phyloP scores from a whole-genome alignment of 106 monocot species.

The Dendrobium catenatum region DNA sequence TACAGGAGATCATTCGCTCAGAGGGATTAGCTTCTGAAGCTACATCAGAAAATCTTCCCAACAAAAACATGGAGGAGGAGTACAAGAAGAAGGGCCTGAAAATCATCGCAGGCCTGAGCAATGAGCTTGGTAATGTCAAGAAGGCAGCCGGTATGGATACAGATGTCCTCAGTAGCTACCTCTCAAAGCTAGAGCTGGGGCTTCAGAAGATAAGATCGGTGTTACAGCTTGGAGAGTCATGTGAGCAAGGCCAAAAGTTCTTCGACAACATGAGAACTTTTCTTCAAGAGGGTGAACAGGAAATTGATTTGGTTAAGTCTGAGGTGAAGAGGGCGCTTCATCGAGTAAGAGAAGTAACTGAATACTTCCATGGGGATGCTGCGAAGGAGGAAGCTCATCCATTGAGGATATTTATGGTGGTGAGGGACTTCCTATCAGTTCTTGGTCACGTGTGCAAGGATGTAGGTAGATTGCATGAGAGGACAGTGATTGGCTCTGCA shows the following conservation, averaged over 20 bases:
- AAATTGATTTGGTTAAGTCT: constrained; percentile 43
- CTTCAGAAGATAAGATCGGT: constrained; percentile 51
- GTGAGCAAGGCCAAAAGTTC: constrained; percentile 40
- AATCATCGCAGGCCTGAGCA: constrained; percentile 49
- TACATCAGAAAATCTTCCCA: neutral
- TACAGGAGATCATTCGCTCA: constrained; percentile 66
- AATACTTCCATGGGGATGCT: constrained; percentile 80
- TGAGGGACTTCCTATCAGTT: constrained; percentile 65
- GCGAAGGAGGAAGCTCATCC: constrained; percentile 75
- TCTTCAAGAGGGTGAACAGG: constrained; percentile 35
- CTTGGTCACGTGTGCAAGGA: constrained; percentile 78
- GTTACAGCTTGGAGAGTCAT: constrained; percentile 39
- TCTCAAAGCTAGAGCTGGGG: constrained; percentile 59
- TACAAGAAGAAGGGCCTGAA: constrained; percentile 64
- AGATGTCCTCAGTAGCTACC: constrained; percentile 41
- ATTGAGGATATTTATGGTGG: constrained; percentile 75
- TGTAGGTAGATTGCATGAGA: constrained; percentile 46
- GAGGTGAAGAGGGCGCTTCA: constrained; percentile 36
- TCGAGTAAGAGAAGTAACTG: constrained; percentile 55
- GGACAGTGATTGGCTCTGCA: constrained; percentile 50
- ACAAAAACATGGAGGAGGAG: constrained; percentile 22
- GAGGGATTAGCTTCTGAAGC: constrained; percentile 35
- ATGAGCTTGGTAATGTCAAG: constrained; percentile 74
- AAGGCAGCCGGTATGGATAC: constrained; percentile 82
- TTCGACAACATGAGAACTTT: constrained; percentile 59